These are phyloP conservation scores for Fraxinus nigra DNA, from an alignment of 305 asterid species.

Conservation along the genomic window DNA sequence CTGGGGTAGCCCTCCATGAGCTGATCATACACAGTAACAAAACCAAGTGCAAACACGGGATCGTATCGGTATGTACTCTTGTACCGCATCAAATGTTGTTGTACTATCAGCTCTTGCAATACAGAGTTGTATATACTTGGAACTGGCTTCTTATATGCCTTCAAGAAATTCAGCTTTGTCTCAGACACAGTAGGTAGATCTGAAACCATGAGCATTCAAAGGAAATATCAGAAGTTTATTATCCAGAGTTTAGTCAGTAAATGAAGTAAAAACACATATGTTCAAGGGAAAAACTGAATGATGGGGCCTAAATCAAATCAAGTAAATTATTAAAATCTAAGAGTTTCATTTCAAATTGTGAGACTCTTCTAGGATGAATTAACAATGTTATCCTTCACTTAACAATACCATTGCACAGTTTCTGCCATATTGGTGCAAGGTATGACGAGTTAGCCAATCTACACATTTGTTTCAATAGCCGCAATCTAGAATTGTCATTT, in stretches of 20 bases:
- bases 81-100: constrained; percentile 85
- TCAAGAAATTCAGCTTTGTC: constrained; percentile 79
- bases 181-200: constrained; percentile 83
- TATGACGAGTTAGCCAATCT: neutral
- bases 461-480: neutral
- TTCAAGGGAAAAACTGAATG: neutral
- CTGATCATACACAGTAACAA: constrained; percentile 87
- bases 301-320: neutral
- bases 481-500: neutral
- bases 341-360: neutral
- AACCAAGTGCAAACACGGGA: constrained; percentile 92
- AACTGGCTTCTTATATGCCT: constrained; percentile 85
- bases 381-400: neutral
- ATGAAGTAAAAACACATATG: neutral
- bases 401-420: neutral
- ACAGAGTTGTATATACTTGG: constrained; percentile 88
- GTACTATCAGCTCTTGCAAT: constrained; percentile 89
- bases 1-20: constrained; percentile 96
- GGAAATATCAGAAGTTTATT: constrained; percentile 20
- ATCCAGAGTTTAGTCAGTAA: neutral
- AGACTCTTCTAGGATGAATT: neutral
- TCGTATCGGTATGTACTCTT: constrained; percentile 81
- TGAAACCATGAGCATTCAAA: constrained; percentile 34
- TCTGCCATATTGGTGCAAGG: neutral
- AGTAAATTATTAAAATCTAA: neutral